Evolutionary conservation across 2,329 filamentous ascomycete species (phyloP).

Genomic region (Colletotrichum sp.): DNA sequence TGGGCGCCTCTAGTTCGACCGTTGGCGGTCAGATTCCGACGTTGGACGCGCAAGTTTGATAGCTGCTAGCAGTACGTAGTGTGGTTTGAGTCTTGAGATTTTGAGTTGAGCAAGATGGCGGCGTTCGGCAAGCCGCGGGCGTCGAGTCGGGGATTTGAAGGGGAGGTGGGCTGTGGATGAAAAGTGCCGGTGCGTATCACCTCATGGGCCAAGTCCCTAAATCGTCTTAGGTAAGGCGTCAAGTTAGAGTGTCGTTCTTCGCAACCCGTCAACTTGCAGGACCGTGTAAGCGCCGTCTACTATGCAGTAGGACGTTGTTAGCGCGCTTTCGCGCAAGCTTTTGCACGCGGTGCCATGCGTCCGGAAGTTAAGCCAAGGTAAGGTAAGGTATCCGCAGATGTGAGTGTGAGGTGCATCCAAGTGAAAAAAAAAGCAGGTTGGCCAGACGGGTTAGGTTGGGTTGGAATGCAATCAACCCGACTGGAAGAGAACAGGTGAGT

Average conservation of each 20-base stretch:
- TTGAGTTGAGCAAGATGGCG: neutral
- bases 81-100: neutral
- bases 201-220: neutral
- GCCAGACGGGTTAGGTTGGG: neutral
- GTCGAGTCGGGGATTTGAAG: neutral
- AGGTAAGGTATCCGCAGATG: neutral
- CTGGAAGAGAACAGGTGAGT: constrained; percentile 2
- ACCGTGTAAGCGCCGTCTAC: neutral
- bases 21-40: neutral
- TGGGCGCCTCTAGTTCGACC: neutral
- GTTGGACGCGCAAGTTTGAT: neutral
- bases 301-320: neutral
- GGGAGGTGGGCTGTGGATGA: neutral
- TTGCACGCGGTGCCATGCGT: neutral
- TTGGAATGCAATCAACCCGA: constrained; percentile 17
- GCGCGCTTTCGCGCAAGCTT: constrained; percentile 5
- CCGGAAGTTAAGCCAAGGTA: neutral
- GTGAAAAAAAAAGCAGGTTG: neutral
- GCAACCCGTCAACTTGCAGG: neutral
- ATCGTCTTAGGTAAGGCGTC: neutral
- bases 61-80: neutral
- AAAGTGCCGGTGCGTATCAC: neutral
- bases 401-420: neutral
- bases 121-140: neutral
- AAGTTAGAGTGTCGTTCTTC: neutral